phyloP scores from a whole-genome alignment of 2,329 filamentous ascomycete genomes.

The Nothopassalora personata region DNA sequence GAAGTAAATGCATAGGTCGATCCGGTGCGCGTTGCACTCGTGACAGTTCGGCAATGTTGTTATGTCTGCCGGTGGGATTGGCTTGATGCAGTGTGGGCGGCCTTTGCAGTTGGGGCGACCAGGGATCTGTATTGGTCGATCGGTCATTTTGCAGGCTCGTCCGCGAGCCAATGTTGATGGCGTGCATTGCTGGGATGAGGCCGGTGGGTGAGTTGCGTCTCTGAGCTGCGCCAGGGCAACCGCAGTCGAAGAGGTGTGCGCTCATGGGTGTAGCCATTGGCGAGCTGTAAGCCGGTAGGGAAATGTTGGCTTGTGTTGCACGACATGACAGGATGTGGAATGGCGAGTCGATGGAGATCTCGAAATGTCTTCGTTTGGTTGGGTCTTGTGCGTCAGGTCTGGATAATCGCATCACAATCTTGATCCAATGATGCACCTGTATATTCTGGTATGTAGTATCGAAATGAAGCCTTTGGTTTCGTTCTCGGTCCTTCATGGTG shows the following conservation, averaged over 20 bases:
- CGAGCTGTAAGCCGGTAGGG: conserved; percentile 71
- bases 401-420: conserved; percentile 92
- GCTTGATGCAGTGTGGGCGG: conserved; percentile 40
- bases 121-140: conserved; percentile 12
- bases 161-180: conserved; percentile 40
- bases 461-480: conserved; percentile 64
- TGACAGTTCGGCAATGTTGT: conserved; percentile 29
- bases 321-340: conserved; percentile 91
- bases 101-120: conserved; percentile 47
- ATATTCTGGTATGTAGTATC: conserved; percentile 93
- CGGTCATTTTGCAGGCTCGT: conserved; percentile 23
- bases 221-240: conserved; percentile 61
- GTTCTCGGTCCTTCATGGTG: conserved; percentile 70
- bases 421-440: conserved; percentile 94
- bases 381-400: conserved; percentile 75
- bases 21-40: conserved; percentile 30
- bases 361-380: conserved; percentile 77
- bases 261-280: conserved; percentile 33
- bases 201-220: conserved; percentile 46
- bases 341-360: conserved; percentile 93
- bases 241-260: conserved; percentile 49
- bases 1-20: conserved; percentile 77
- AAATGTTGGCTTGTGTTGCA: conserved; percentile 85
- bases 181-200: conserved; percentile 54
- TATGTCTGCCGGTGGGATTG: conserved; percentile 15